Conservation (phyloP, 1,284 basidiomycete species). For the Ceratobasidium sp. region DNA sequence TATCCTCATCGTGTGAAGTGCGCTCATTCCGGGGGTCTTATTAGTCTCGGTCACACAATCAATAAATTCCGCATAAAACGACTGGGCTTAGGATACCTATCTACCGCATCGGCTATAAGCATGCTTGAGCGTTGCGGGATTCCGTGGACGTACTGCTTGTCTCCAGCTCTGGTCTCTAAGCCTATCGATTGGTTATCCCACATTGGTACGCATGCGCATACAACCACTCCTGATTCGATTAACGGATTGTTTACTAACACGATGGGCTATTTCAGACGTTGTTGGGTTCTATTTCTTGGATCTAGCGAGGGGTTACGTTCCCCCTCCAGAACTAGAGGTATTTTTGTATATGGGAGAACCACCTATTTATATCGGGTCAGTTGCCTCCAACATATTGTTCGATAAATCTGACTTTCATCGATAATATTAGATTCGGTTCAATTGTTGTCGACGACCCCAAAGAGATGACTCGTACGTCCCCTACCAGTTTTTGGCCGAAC, state of each 20-base stretch:
- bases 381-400: background rate
- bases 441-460: slow-evolving; percentile 72
- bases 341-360: slow-evolving; percentile 67
- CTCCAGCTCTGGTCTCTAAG: slow-evolving; percentile 71
- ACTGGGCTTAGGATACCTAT: slow-evolving; percentile 66
- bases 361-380: slow-evolving; percentile 72
- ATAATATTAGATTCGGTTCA: slow-evolving; percentile 68
- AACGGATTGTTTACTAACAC: slow-evolving; percentile 29
- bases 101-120: slow-evolving; percentile 65
- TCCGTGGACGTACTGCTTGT: slow-evolving; percentile 80
- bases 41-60: slow-evolving; percentile 69
- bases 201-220: slow-evolving; percentile 61
- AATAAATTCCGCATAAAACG: slow-evolving; percentile 69
- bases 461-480: slow-evolving; percentile 64
- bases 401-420: slow-evolving; percentile 49
- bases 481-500: background rate
- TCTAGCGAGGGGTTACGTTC: slow-evolving; percentile 64
- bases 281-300: slow-evolving; percentile 76
- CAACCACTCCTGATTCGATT: slow-evolving; percentile 4
- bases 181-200: slow-evolving; percentile 73
- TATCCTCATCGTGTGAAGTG: too few relatives aligned
- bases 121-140: slow-evolving; percentile 70
- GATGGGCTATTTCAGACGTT: slow-evolving; percentile 61
- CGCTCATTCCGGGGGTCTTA: too few relatives aligned
- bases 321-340: slow-evolving; percentile 62